Conservation (phyloP, 2,329 filamentous ascomycete genomes). For the Geosmithia putterillii region DNA sequence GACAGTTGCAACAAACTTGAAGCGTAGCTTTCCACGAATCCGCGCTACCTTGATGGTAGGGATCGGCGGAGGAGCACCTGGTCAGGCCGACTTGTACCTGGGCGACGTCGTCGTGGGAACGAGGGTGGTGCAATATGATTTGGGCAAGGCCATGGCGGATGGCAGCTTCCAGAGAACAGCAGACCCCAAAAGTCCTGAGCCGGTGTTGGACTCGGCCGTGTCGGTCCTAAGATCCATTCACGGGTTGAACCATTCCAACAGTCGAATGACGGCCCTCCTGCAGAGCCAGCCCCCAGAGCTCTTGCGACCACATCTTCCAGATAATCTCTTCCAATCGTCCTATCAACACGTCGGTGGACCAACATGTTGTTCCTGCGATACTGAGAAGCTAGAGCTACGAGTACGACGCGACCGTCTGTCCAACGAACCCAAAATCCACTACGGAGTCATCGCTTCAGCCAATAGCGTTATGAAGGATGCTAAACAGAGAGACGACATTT, state of each 20-base stretch:
- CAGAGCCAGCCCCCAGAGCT: too few species aligned
- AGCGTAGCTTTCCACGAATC: conserved; percentile 5
- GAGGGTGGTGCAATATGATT: conserved; percentile 10
- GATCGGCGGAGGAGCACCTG: conserved; percentile 13
- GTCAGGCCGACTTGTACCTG: conserved; percentile 7
- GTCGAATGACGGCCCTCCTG: too few species aligned
- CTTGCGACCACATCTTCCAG: too few species aligned
- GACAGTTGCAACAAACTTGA: conserved; percentile 5
- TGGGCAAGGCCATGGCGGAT: conserved; percentile 6
- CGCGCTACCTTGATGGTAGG: conserved; percentile 10
- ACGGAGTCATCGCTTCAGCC: conserved; percentile 12
- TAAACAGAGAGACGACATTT: conserved; percentile 13
- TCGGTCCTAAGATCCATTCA: conserved; percentile 1
- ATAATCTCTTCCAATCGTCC: not conserved
- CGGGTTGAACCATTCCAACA: too few species aligned
- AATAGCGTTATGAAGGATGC: conserved; percentile 19
- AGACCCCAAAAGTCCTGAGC: not conserved
- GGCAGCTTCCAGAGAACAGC: not conserved
- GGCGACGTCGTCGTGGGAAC: conserved; percentile 11
- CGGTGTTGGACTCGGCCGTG: conserved; percentile 3
- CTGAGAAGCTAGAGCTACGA: too few species aligned
- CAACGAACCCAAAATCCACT: conserved; percentile 5
- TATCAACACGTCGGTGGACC: too few species aligned
- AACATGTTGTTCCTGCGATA: too few species aligned
- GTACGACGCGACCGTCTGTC: not conserved